Percentiles rank a stretch among this genome's conserved stretches.
Conservation (phyloP, 1,139 yeast species). For the Debaryomyces subglobosus region DNA sequence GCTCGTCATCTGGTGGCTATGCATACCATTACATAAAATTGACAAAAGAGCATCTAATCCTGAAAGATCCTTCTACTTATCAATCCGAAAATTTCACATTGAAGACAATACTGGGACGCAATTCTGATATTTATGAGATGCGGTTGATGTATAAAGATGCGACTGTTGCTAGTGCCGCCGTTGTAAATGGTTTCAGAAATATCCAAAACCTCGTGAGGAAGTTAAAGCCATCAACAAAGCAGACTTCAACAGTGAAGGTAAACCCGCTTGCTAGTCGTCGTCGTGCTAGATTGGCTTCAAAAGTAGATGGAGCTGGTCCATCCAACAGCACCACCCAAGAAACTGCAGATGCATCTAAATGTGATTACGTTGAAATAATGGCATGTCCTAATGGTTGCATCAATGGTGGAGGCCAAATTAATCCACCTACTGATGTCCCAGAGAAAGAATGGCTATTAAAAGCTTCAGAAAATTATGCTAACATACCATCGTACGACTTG, state of each 20-base stretch:
- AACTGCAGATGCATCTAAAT: slow-evolving; percentile 61
- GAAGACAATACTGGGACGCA: slow-evolving; percentile 58
- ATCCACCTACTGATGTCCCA: slow-evolving; percentile 40
- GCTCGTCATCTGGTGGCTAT: slow-evolving; percentile 92
- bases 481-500: slow-evolving; percentile 26
- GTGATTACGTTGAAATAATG: slow-evolving; percentile 92
- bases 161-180: slow-evolving; percentile 66
- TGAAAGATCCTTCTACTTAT: slow-evolving; percentile 22
- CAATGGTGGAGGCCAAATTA: slow-evolving; percentile 94
- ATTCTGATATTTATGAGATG: slow-evolving; percentile 74
- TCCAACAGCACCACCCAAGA: slow-evolving; percentile 34
- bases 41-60: slow-evolving; percentile 33
- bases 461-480: slow-evolving; percentile 33
- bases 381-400: slow-evolving; percentile 98
- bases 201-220: slow-evolving; percentile 91
- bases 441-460: slow-evolving; percentile 48
- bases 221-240: slow-evolving; percentile 51
- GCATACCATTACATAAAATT: slow-evolving; percentile 60
- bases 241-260: slow-evolving; percentile 20
- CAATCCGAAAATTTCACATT: slow-evolving; percentile 26
- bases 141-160: slow-evolving; percentile 43
- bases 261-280: slow-evolving; percentile 49
- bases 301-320: slow-evolving; percentile 22
- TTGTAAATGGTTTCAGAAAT: slow-evolving; percentile 89
- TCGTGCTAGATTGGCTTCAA: slow-evolving; percentile 35